phyloP scores from a whole-genome alignment of 768 basidiomycete genomes.

The Filobasidium floriforme region DNA sequence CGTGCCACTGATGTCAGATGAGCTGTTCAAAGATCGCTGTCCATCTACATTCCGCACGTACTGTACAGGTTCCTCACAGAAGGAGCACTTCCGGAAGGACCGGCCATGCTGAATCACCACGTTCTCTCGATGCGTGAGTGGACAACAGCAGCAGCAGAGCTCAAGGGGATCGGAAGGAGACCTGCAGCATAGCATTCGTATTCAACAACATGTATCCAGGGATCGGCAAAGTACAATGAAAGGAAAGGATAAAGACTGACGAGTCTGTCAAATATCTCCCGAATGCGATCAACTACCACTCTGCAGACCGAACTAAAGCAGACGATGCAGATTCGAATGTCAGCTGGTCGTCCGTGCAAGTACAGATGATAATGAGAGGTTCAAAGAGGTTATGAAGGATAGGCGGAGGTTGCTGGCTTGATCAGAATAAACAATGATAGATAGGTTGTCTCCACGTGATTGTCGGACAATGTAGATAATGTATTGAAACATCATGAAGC shows the following conservation, averaged over 20 bases:
- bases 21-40: not conserved
- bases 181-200: not conserved
- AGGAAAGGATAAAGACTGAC: not conserved
- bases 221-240: not conserved
- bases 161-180: not conserved
- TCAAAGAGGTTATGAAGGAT: too few species aligned
- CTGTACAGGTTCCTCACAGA: conserved; percentile 25
- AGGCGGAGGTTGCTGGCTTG: not conserved
- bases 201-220: not conserved
- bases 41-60: not conserved
- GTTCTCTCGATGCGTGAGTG: not conserved
- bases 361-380: too few species aligned
- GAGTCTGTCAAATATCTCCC: not conserved
- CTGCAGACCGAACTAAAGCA: too few species aligned
- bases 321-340: too few species aligned
- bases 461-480: conserved; percentile 13
- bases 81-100: not conserved
- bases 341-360: too few species aligned
- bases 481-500: conserved; percentile 1
- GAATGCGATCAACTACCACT: too few species aligned
- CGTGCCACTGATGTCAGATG: not conserved
- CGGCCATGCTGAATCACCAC: conserved; percentile 13
- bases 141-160: not conserved
- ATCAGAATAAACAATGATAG: conserved; percentile 4
- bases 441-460: conserved; percentile 4